Conservation (phyloP, 139 green algal species). For the Coelastrella sp. region DNA sequence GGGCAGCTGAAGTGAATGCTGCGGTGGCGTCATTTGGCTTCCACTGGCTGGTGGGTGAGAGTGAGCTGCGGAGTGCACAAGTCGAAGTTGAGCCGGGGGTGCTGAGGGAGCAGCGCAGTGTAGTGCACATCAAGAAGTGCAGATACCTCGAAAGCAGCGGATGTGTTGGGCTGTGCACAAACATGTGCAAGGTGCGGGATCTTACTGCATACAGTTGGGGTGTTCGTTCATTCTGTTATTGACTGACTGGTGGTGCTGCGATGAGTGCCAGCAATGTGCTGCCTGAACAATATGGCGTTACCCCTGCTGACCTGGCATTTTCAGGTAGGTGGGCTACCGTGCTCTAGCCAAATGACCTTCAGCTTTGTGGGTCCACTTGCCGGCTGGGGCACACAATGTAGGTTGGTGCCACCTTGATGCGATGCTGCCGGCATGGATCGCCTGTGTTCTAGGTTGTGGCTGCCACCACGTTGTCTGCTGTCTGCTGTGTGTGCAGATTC, state of each 20-base stretch:
- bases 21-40: constrained; percentile 57
- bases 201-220: neutral
- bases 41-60: constrained; percentile 72
- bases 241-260: too few species aligned
- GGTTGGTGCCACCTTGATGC: too few species aligned
- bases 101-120: constrained; percentile 53
- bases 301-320: too few species aligned
- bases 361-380: too few species aligned
- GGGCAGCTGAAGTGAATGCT: constrained; percentile 73
- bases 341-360: too few species aligned
- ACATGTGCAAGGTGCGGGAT: constrained; percentile 74
- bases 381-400: too few species aligned
- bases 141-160: constrained; percentile 74
- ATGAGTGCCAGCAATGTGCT: too few species aligned
- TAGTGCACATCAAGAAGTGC: constrained; percentile 80
- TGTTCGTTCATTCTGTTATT: neutral
- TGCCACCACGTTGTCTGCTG: neutral
- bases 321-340: too few species aligned
- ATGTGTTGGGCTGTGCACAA: constrained; percentile 79
- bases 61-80: constrained; percentile 59
- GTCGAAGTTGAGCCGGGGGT: constrained; percentile 53
- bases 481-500: constrained; percentile 54
- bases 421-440: too few species aligned
- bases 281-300: too few species aligned
- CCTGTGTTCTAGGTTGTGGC: too few species aligned